Base-by-base conservation (phyloP, 2,329 filamentous ascomycete species). In the Ophioceras dolichostomum region DNA sequence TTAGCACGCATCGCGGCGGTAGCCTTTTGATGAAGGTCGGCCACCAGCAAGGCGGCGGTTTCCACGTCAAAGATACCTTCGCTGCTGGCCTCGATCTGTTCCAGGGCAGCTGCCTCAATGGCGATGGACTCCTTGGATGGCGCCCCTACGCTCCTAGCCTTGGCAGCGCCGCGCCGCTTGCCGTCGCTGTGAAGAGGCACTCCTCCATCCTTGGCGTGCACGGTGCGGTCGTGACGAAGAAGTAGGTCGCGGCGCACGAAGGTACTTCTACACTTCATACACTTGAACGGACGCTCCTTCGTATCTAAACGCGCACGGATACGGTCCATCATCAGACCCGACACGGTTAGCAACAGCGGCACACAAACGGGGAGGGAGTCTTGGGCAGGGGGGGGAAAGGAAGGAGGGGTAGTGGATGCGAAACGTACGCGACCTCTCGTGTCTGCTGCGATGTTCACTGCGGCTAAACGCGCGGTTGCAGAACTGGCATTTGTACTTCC, bases 401-500 rank as follows among this genome's bases (percentile, higher is more conserved):
- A 24, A 28, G 35, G 35, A 35, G 26, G 27, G 36, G 31, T n/a
- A n/a, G n/a, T n/a, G n/a, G 28, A 7, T 14, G 27, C 43, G 38
- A 45, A 31, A 89, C 89, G 71, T 91, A 96, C 91, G 91, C 59
- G 87, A 94, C 65, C 91, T 76, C 65, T 98, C 91, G 64, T 98
- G 91, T 62, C 91, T 76, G 64, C 87, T 95, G 52, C 91, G 78
- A 62, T 98, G 91, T 64, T 98, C 91, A 61, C 87, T 94, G 60
- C 91, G 75, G 67, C 88, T 95, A 61, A 98, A 98, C 46, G 91
- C 91, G 61, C 91, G 76, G 65, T 88, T 88, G 69, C 91, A 96
- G 64, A 94, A 96, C 70, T 94, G 87, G 68, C 91, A 98, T 62
- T 96, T 95, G 77, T 98, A 98, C 65, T 95, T 94, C 70, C 93